Conservation (phyloP, 805 yeast genomes). For the Dipodascus geniculatus region DNA sequence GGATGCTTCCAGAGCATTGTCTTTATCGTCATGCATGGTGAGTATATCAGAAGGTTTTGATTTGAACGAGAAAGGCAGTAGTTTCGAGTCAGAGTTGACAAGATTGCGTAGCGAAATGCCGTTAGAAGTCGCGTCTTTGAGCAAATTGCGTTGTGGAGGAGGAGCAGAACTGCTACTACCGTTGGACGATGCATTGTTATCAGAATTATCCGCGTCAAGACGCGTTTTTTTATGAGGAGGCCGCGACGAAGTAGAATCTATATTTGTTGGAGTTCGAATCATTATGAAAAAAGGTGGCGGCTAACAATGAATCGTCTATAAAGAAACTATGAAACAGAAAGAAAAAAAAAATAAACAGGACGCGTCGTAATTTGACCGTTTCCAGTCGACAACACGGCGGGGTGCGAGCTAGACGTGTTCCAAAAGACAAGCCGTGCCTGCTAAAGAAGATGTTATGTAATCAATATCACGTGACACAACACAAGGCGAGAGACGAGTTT, state of each 20-base stretch:
- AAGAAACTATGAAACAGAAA: too few species aligned
- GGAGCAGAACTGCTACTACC: not conserved
- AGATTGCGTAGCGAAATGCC: not conserved
- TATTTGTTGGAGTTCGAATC: not conserved
- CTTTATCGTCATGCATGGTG: constrained; percentile 12
- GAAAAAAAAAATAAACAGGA: too few species aligned
- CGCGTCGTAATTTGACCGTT: too few species aligned
- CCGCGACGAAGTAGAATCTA: not conserved
- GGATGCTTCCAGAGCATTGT: constrained; percentile 15
- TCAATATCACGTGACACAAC: too few species aligned
- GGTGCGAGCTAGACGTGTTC: too few species aligned
- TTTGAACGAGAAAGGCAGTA: not conserved
- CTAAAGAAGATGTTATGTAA: too few species aligned
- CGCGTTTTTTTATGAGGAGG: not conserved
- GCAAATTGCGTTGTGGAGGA: not conserved
- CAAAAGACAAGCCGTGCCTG: too few species aligned
- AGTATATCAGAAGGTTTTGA: not conserved
- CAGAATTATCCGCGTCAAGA: not conserved
- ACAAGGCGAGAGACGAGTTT: too few species aligned
- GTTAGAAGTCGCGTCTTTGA: not conserved
- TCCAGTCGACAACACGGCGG: too few species aligned
- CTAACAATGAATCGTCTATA: not conserved
- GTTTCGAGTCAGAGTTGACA: not conserved
- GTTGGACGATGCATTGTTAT: not conserved
- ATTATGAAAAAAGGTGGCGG: not conserved